Percentiles rank a stretch among this genome's conserved stretches.
Conservation (phyloP, 1,139 yeast species). For the Sugiyamaella pinicola region DNA sequence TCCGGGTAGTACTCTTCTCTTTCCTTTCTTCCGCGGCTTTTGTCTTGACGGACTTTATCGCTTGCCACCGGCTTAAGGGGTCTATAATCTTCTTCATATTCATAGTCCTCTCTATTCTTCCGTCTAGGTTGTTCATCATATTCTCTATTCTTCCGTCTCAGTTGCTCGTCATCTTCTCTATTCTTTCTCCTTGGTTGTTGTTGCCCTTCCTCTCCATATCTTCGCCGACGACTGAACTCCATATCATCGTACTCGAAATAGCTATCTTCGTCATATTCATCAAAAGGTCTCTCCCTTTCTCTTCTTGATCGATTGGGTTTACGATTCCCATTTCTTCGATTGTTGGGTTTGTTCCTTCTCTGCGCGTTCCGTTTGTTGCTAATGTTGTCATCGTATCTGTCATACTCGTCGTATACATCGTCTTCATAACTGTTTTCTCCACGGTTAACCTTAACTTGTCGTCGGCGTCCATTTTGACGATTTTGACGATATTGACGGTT, state of each 20-base stretch:
- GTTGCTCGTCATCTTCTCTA: not conserved
- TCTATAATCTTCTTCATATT: constrained; percentile 1
- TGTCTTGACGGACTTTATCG: not conserved
- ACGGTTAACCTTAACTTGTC: constrained; percentile 11
- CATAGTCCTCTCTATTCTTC: not conserved
- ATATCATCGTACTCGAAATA: constrained; percentile 10
- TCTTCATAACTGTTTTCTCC: constrained; percentile 4
- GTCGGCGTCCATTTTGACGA: constrained; percentile 3
- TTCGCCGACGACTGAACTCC: constrained; percentile 6
- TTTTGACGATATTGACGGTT: constrained; percentile 11
- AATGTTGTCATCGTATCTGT: constrained; percentile 4
- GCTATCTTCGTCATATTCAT: not conserved
- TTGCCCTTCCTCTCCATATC: constrained; percentile 3
- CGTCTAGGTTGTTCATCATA: not conserved
- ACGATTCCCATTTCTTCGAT: constrained; percentile 4
- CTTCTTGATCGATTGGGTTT: constrained; percentile 2
- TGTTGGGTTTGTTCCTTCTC: not conserved
- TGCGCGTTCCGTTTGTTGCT: constrained; percentile 1
- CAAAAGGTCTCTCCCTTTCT: constrained; percentile 4
- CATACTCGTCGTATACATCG: constrained; percentile 11
- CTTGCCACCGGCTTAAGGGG: not conserved
- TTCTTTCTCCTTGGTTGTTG: not conserved
- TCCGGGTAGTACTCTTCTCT: not conserved
- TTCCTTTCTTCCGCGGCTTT: not conserved
- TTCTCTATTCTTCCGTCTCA: not conserved